phyloP scores from a whole-genome alignment of 257 asterid genomes.

The Osmanthus fragrans region DNA sequence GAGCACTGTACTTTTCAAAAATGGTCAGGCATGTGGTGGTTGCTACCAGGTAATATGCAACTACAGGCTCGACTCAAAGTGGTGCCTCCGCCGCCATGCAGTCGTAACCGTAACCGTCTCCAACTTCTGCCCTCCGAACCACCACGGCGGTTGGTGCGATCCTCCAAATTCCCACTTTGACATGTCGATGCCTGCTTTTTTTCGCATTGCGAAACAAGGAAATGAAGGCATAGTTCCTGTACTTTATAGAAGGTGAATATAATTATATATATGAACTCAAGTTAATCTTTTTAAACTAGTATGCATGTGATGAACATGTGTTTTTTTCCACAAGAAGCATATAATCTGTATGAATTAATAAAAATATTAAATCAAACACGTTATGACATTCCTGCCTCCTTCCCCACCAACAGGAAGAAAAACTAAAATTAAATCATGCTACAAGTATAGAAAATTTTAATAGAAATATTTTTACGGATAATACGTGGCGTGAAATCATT shows the following conservation, averaged over 20 bases:
- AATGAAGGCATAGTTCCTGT: conserved; percentile 65
- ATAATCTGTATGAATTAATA: neutral
- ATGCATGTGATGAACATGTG: neutral
- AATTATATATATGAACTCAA: neutral
- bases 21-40: conserved; percentile 69
- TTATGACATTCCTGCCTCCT: neutral
- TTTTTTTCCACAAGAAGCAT: neutral
- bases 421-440: neutral
- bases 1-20: conserved; percentile 56
- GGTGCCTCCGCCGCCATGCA: conserved; percentile 58
- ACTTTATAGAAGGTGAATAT: conserved; percentile 49
- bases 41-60: conserved; percentile 60
- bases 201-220: conserved; percentile 61
- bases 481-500: no score
- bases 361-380: neutral
- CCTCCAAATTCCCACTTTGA: conserved; percentile 75
- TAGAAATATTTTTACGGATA: no score
- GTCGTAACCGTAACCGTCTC: conserved; percentile 62
- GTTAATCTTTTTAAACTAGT: no score
- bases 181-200: conserved; percentile 73
- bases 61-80: conserved; percentile 35
- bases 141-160: conserved; percentile 78
- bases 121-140: conserved; percentile 72
- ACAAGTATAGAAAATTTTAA: no score
- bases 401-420: neutral